Evolutionary conservation across 768 basidiomycete species (phyloP).

Genomic region (Lyophyllum shimeji): DNA sequence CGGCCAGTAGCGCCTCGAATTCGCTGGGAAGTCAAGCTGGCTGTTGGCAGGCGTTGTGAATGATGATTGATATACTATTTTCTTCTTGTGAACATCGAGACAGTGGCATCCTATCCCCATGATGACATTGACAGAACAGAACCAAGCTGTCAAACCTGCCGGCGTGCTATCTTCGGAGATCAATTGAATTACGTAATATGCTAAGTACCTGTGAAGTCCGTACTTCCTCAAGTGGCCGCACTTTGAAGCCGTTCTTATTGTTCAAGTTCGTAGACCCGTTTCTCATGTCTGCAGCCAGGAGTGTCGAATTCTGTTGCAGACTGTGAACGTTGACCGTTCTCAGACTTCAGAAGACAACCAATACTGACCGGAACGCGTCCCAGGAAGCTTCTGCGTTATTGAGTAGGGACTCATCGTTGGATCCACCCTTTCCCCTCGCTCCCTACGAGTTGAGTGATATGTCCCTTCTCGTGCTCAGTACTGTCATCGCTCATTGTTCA

Average conservation of each 20-base stretch:
- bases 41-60: neutral
- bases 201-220: neutral
- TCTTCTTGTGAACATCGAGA: neutral
- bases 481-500: neutral
- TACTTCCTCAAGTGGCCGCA: neutral
- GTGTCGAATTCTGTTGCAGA: neutral
- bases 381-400: neutral
- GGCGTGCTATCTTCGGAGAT: neutral
- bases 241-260: neutral
- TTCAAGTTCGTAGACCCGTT: neutral
- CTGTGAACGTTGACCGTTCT: neutral
- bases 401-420: neutral
- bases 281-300: neutral
- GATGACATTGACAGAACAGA: neutral
- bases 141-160: neutral
- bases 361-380: neutral
- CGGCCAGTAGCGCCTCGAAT: no score
- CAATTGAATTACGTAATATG: conserved; percentile 4
- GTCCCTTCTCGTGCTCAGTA: neutral
- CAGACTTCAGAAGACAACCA: neutral
- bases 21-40: neutral
- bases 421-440: neutral
- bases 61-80: conserved; percentile 10
- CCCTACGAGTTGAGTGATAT: neutral
- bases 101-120: conserved; percentile 3